Evolutionary conservation across 2,329 filamentous ascomycete species (phyloP), one percentile per base, ranked within the genome.

Genomic region (Neoscytalidium dimidiatum): DNA sequence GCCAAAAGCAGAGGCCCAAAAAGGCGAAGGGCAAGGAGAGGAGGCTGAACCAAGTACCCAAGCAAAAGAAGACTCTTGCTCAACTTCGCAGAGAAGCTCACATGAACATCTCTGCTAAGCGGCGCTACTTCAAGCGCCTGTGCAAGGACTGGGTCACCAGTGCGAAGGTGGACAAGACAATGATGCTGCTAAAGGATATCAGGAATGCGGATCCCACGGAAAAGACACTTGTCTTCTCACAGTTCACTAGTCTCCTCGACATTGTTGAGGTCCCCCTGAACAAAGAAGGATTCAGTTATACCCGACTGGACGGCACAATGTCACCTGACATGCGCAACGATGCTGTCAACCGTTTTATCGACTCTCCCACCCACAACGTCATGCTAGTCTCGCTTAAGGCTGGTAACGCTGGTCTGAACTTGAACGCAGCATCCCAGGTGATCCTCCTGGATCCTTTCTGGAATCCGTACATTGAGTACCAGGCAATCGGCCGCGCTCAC

Each of bases 391-490:
- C 90, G 1, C 82, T 94, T 56, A 92, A 92, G 71, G 91, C 92
- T 1, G 92, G 92, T 35, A 94, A 94, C 70, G 88, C 93, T 0
- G 94, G 94, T 1, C 85, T 97, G 51, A 97, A 97, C 72, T 84
- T 97, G 23, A 92, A 90, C 43, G 87, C 88, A 19, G 94, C 93
- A 0, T 92, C 89, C 1, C 90, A 92, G 68, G 92, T 97, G 69
- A 92, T 97, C 75, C 91, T 97, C 68, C 88, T 96, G 73, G 93
- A 97, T 74, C 93, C 93, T 0, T 96, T 96, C 80, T 97, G 92
- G 92, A 97, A 97, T 68, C 94, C 93, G 0, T 96, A 90, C 73
- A 90, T 96, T 56, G 94, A 97, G 78, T 92, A 93, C 77, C 94
- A 97, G 78, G 94, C 94, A 3, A 89, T 97, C 58, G 94, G 96